Base-by-base conservation (phyloP, 768 basidiomycete genomes). In the Candolleomyces efflorescens region DNA sequence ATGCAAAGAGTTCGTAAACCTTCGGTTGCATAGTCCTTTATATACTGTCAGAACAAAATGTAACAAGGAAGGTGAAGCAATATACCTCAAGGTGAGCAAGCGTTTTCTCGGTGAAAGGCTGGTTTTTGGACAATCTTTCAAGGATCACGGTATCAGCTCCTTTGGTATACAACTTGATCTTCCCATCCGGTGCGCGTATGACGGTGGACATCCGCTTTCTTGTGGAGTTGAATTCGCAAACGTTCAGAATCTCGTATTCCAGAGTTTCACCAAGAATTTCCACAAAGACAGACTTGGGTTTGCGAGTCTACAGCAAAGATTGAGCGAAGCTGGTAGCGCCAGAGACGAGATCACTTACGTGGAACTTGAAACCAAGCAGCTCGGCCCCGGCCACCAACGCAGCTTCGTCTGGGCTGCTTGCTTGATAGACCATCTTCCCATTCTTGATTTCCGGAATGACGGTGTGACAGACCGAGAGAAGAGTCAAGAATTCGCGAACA, bases 201-300 rank as follows among this genome's bases (percentile, higher is more conserved):
- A 99, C 74, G 1, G 95, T 96, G 24, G 97, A 98, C 97, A 99
- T 98, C 58, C 97, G 84, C 68, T 99, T 98, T 52, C 97, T 83
- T 3, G 94, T 92, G 22, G 94, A 97, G 69, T 98, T 98, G 81
- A 99, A 99, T 74, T 98, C 97, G 82, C 95, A 97, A 45, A 99
- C 89, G 67, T 98, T 98, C 59, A 99, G 73, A 56, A 98, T 84
- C 67, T 98, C 85, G 68, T 86, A 98, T 68, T 98, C 94, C 56
- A 83, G 81, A 0, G 78, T 73, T 55, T 77, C 71, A 18, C 92
- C 94, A 51, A 82, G 77, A 56, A 95, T 78, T 41, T 90, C 87
- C 54, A 98, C 85, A 67, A 92, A 98, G 6, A 95, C 92, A 0
- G 96, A 97, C 68, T 89, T 94, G 4, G 97, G 97, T 71, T 99